Evolutionary conservation across 2,329 filamentous ascomycete genomes (phyloP), one percentile per base, ranked within the genome.

Genomic region (Dothistroma pini): DNA sequence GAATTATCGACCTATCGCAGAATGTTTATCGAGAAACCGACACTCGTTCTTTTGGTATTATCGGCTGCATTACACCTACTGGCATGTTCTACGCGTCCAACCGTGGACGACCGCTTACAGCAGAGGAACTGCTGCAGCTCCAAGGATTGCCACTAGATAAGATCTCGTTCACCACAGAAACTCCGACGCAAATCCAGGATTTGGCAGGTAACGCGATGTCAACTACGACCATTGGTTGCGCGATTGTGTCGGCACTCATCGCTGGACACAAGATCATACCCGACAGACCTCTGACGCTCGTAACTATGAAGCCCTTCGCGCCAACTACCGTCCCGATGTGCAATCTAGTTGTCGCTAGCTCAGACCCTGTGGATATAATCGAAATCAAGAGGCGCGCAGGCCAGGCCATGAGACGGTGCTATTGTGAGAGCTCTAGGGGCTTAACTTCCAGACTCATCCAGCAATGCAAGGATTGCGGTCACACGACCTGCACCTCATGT

Each of bases 131-230:
- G 1, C 76, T 93, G 1, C 73, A 77, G 6, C 73, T 92, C 5
- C 90, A 93, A 75, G 90, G 89, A 0, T 77, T 93, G 54, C 87
- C 88, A 0, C 72, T 87, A 1, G 76, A 86, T 57, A 80, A 82
- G 54, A 76, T 93, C 11, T 76, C 85, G 0, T 79, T 91, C n/a
- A 86, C 83, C 0, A 81, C 81, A 9, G 86, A 93, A 67, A 83
- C 80, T 0, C 63, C 72, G 0, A 66, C 71, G 1, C 74, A 92
- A 19, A 77, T 90, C 2, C 84, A 87, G 63, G 85, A 91, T 65
- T 76, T 93, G 1, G 89, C 88, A 1, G 90, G 90, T 0, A 93
- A 95, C 71, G 90, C 90, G 0, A 93, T 93, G 90, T 86, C 84
- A 0, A 85, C 85, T 0, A 89, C 89, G 0, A 87, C 91, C 0